These are phyloP conservation scores for Paratrimastix pyriformis DNA, from an alignment of 78 protist genomes.

Conservation along the genomic window DNA sequence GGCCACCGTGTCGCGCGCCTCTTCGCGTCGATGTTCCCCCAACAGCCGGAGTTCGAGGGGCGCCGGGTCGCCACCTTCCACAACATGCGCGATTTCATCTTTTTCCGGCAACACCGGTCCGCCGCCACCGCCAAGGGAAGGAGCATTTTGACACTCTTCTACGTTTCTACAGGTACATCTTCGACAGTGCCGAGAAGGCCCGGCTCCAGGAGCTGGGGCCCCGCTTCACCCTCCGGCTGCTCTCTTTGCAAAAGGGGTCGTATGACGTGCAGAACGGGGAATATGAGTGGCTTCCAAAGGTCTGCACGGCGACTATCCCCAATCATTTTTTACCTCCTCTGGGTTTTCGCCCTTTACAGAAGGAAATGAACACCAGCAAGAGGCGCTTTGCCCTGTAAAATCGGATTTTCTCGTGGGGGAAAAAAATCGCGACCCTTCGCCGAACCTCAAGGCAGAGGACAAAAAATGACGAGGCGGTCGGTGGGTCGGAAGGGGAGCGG, in stretches of 20 bases:
- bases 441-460: too few relatives aligned
- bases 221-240: not conserved
- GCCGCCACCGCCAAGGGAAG: too few relatives aligned
- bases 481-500: too few relatives aligned
- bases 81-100: not conserved
- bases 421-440: too few relatives aligned
- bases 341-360: too few relatives aligned
- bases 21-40: conserved; percentile 4
- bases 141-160: not conserved
- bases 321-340: not conserved
- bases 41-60: not conserved
- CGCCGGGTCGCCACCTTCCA: not conserved
- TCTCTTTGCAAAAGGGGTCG: not conserved
- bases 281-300: conserved; percentile 10
- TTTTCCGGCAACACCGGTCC: not conserved
- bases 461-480: too few relatives aligned
- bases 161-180: not conserved
- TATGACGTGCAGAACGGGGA: too few relatives aligned
- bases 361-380: too few relatives aligned
- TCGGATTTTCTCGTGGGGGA: too few relatives aligned
- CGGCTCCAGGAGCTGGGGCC: conserved; percentile 11
- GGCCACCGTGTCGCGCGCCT: not conserved
- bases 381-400: too few relatives aligned
- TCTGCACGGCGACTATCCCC: not conserved
- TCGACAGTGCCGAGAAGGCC: not conserved